Conservation (phyloP, 2,329 filamentous ascomycete genomes). For the Septoria petroselini region DNA sequence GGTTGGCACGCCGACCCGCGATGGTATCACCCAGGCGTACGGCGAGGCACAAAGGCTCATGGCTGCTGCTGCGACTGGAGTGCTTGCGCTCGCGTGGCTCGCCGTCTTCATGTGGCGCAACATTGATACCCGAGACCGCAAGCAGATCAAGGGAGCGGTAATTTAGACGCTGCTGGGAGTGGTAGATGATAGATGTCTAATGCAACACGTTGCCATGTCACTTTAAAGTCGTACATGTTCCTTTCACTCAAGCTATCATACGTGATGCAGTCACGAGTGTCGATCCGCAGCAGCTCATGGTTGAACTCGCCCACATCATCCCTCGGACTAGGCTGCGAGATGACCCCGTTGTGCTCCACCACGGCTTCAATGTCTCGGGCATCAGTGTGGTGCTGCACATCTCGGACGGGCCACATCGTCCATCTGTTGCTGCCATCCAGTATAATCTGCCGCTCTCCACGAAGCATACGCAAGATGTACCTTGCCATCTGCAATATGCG, state of each 20-base stretch:
- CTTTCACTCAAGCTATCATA: background rate
- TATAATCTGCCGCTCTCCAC: constrained; percentile 2
- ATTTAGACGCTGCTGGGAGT: constrained; percentile 27
- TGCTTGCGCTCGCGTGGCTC: constrained; percentile 34
- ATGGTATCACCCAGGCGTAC: constrained; percentile 49
- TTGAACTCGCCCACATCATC: background rate
- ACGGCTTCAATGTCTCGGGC: background rate
- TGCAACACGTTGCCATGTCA: background rate
- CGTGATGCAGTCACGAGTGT: background rate
- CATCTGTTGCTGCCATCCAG: background rate
- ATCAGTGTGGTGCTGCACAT: background rate
- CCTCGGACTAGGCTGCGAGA: background rate
- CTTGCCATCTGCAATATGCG: constrained; percentile 7
- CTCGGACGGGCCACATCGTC: background rate
- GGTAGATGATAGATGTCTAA: background rate
- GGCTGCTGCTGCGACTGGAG: constrained; percentile 39
- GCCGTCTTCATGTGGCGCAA: constrained; percentile 36
- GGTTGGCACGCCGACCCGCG: constrained; percentile 42
- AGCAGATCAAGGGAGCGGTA: constrained; percentile 39
- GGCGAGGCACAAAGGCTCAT: constrained; percentile 47
- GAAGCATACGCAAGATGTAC: background rate
- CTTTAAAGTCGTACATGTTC: no score
- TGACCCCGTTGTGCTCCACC: background rate
- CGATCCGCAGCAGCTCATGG: background rate
- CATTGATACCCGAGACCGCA: constrained; percentile 36